Evolutionary conservation across 768 basidiomycete species (phyloP).

Genomic region (Suillus luteus): DNA sequence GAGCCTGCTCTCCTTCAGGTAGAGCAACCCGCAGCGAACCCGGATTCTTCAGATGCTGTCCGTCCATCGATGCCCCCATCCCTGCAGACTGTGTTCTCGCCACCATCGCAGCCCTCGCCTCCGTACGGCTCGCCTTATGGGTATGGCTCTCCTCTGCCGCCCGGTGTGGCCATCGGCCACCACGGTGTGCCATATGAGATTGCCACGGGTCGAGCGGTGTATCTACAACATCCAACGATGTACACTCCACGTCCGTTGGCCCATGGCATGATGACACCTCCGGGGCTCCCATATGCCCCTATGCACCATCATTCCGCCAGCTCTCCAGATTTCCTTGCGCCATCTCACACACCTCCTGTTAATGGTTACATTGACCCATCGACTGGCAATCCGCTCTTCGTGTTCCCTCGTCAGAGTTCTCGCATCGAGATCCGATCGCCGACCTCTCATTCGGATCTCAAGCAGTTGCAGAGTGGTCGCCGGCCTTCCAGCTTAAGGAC

Average conservation of each 20-base stretch:
- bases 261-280: constrained; percentile 53
- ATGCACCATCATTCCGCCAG: constrained; percentile 60
- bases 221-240: constrained; percentile 62
- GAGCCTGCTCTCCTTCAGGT: constrained; percentile 31
- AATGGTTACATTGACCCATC: constrained; percentile 66
- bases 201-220: constrained; percentile 79
- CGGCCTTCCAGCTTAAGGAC: constrained; percentile 49
- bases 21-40: constrained; percentile 24
- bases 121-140: constrained; percentile 69
- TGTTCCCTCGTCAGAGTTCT: constrained; percentile 69
- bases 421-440: constrained; percentile 78
- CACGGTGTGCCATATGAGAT: constrained; percentile 83
- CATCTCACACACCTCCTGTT: constrained; percentile 61
- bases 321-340: constrained; percentile 64
- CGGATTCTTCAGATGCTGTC: constrained; percentile 30
- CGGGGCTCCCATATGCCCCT: constrained; percentile 54
- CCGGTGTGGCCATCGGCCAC: constrained; percentile 71
- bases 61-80: constrained; percentile 43
- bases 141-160: constrained; percentile 58
- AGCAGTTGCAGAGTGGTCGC: constrained; percentile 26
- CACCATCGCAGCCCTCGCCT: constrained; percentile 49
- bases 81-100: constrained; percentile 45
- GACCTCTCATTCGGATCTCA: constrained; percentile 27
- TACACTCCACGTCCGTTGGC: constrained; percentile 70
- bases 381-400: constrained; percentile 71